These are phyloP conservation scores for Stachybotrys echinatus DNA, from an alignment of 2,329 filamentous ascomycete genomes.

Conservation along the genomic window DNA sequence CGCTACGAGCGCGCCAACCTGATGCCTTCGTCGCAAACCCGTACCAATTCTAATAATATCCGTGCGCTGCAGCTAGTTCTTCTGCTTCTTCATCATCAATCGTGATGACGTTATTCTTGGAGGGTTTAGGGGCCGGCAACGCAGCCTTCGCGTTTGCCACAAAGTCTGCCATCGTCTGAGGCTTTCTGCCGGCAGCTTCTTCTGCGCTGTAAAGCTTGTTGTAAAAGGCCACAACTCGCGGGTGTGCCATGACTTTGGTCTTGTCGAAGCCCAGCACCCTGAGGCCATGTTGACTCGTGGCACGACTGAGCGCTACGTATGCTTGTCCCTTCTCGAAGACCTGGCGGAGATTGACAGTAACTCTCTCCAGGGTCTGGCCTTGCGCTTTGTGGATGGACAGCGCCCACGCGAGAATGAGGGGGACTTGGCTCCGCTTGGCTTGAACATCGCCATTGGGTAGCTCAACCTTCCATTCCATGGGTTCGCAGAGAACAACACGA, in stretches of 20 bases:
- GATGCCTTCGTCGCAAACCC: not conserved
- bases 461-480: conserved; percentile 94
- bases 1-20: not conserved
- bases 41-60: conserved; percentile 20
- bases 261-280: conserved; percentile 88
- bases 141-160: conserved; percentile 26
- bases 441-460: conserved; percentile 92
- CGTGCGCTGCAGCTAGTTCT: conserved; percentile 41
- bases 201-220: conserved; percentile 72
- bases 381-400: conserved; percentile 97
- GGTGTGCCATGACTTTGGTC: conserved; percentile 89
- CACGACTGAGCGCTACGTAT: conserved; percentile 92
- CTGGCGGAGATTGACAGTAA: conserved; percentile 87
- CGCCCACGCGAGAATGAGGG: conserved; percentile 93
- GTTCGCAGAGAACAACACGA: conserved; percentile 65
- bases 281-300: conserved; percentile 78
- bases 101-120: conserved; percentile 19
- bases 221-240: conserved; percentile 82
- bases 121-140: conserved; percentile 4
- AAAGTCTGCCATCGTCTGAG: conserved; percentile 32
- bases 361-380: conserved; percentile 86
- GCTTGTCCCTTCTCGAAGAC: conserved; percentile 98
- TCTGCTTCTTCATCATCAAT: conserved; percentile 41
- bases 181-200: conserved; percentile 31
- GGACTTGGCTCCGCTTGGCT: conserved; percentile 75